A percentile compares a stretch with the other conserved stretches of the same genome.
phyloP scores from a whole-genome alignment of 805 yeast species.

The Metschnikowia arizonensis region DNA sequence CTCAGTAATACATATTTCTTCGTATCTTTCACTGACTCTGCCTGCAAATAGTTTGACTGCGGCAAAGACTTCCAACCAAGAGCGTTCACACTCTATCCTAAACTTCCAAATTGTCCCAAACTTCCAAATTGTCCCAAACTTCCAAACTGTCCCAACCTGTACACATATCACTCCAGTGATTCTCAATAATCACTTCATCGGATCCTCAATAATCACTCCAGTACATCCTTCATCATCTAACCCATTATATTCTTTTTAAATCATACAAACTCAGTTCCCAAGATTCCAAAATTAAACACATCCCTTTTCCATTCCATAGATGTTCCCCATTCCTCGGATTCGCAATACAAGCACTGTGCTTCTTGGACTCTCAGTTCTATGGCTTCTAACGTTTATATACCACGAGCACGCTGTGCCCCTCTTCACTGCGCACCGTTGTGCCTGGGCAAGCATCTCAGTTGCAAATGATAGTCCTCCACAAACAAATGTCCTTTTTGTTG shows the following conservation, averaged over 20 bases:
- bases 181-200: no score
- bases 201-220: no score
- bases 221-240: no score
- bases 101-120: no score
- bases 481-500: conserved; percentile 34
- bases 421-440: conserved; percentile 25
- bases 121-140: no score
- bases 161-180: no score
- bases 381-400: conserved; percentile 30
- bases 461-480: background rate
- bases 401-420: conserved; percentile 34
- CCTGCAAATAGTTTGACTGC: no score
- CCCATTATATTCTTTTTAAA: background rate
- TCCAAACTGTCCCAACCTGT: no score
- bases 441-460: conserved; percentile 25
- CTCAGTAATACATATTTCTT: background rate
- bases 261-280: background rate
- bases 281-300: background rate
- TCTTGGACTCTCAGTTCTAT: conserved; percentile 20
- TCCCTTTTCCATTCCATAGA: background rate
- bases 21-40: background rate
- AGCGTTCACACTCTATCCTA: no score
- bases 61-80: no score
- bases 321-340: conserved; percentile 10
- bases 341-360: conserved; percentile 28